These are phyloP conservation scores for Tylopilus vinaceipallidus DNA, from an alignment of 768 basidiomycete genomes.

Conservation along the genomic window DNA sequence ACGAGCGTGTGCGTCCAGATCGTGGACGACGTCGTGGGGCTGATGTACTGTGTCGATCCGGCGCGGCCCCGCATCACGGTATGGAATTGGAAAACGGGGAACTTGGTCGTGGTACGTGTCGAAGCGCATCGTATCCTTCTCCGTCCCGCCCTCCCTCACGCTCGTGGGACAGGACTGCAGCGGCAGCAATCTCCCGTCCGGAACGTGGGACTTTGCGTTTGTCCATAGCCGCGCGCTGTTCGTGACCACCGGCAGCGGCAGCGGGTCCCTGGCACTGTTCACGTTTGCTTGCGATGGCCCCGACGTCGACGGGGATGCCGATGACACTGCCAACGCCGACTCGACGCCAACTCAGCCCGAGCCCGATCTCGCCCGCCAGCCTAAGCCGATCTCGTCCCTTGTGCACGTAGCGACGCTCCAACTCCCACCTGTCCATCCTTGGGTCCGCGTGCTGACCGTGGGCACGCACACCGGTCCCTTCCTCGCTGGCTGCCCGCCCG, in stretches of 20 bases:
- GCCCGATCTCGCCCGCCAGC: neutral
- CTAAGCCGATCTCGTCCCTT: neutral
- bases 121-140: no score
- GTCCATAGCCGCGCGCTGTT: conserved; percentile 43
- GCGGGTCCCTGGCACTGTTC: conserved; percentile 44
- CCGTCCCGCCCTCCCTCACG: neutral
- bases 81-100: conserved; percentile 55
- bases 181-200: conserved; percentile 21
- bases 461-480: conserved; percentile 36
- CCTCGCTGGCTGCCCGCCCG: conserved; percentile 22
- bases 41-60: conserved; percentile 39
- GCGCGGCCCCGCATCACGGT: conserved; percentile 25
- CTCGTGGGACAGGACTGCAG: conserved; percentile 29
- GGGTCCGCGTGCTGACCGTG: conserved; percentile 16
- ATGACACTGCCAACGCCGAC: neutral
- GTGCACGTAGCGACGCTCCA: conserved; percentile 19
- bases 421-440: conserved; percentile 11
- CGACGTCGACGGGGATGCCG: neutral
- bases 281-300: conserved; percentile 30
- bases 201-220: conserved; percentile 46
- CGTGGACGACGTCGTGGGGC: conserved; percentile 51
- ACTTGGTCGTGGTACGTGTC: conserved; percentile 40
- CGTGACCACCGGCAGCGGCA: conserved; percentile 33
- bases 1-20: conserved; percentile 46
- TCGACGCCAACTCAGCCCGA: neutral